These are phyloP conservation scores for Trichoderma sp. DNA, from an alignment of 2,329 filamentous ascomycete species.

Conservation along the genomic window DNA sequence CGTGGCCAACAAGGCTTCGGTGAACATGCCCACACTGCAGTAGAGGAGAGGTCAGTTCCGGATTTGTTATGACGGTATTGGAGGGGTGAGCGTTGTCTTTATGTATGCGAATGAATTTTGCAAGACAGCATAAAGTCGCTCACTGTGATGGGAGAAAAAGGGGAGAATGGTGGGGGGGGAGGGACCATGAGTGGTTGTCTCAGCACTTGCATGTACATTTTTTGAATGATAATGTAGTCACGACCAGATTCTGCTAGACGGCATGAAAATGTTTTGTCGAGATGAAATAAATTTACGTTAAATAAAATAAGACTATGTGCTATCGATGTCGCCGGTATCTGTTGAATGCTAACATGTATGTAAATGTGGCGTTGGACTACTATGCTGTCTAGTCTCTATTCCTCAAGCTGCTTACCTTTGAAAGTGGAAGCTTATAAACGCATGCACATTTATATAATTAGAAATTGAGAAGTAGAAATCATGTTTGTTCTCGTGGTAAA, in stretches of 20 bases:
- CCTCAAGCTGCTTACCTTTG: not conserved
- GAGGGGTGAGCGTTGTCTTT: not conserved
- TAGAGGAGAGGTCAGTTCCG: not conserved
- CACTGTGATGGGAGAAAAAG: not conserved
- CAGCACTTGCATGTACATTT: conserved; percentile 4
- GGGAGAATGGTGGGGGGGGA: not conserved
- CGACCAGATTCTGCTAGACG: conserved; percentile 3
- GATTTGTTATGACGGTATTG: not conserved
- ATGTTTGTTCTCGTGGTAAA: not conserved
- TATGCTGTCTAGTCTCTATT: too few relatives aligned
- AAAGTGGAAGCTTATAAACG: not conserved
- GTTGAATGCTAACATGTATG: not conserved
- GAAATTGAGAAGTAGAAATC: not conserved
- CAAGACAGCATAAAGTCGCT: not conserved
- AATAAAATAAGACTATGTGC: not conserved
- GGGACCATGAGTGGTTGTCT: not conserved
- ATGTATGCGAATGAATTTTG: not conserved
- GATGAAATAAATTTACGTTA: conserved; percentile 3
- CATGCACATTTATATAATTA: not conserved
- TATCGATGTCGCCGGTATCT: not conserved
- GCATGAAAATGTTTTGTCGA: not conserved
- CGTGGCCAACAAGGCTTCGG: conserved; percentile 78
- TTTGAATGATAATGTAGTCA: conserved; percentile 7
- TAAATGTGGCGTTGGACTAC: not conserved
- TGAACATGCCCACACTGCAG: conserved; percentile 71